Base-by-base conservation (phyloP, 2,329 filamentous ascomycete species). In the Penicillium sp. region DNA sequence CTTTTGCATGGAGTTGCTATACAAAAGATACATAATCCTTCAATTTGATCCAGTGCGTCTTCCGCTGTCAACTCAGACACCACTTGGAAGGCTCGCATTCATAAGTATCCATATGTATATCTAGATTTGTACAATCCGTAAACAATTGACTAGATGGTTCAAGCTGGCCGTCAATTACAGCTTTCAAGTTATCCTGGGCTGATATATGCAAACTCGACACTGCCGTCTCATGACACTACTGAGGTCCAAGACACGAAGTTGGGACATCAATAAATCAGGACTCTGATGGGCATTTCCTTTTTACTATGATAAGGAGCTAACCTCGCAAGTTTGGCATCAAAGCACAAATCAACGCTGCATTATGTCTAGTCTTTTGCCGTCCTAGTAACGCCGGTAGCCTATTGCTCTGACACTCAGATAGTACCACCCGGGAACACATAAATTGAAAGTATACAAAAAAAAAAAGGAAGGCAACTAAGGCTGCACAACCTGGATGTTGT, bases 401-500 rank as follows among this genome's bases (percentile, higher is more conserved):
- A 50, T 50, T 54, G 43, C 50, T 58, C 43, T 50, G 32, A 24
- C 47, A 42, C 42, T 37, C 44, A 38, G 35, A 54, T 42, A 39
- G 46, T 46, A 55, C 26, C 42, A 31, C 37, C 35, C 42, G 50
- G 39, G 24, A 56, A 53, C 7, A 45, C 37, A 32, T 53, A 43
- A 57, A 60, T 60, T 47, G 48, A 58, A 50, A 37, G 38, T 44
- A 43, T 50, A 59, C 43, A 48, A 34, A 50, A 29, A 34, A 50
- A 29, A 53, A 56, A 37, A 42, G 24, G 24, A 32, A 31, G 48
- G 24, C 29, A 37, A 46, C 65, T 64, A 74, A 60, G 78, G 77
- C 64, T 79, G 77, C 37, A 79, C 77, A 39, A 79, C 76, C 61
- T 79, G 77, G 40, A 79, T 75, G 57, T 79, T 78, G 64, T 79